These are phyloP conservation scores for Helotiales sp. DNA, from an alignment of 2,329 filamentous ascomycete genomes.

Conservation along the genomic window DNA sequence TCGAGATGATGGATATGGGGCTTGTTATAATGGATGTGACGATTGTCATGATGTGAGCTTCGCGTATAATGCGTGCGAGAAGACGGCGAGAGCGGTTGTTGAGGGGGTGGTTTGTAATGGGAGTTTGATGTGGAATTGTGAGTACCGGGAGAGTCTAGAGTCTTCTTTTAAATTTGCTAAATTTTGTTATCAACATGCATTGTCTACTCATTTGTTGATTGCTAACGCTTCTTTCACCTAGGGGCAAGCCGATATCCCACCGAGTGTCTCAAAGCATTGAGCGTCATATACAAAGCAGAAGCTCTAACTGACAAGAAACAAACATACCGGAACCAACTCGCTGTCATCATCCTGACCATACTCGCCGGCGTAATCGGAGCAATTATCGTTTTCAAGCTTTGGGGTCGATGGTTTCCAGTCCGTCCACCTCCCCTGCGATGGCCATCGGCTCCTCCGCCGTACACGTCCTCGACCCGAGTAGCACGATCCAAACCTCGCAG, in stretches of 20 bases:
- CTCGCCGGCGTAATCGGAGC: background rate
- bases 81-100: background rate
- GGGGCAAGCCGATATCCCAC: background rate
- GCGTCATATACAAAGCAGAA: slow-evolving; percentile 2
- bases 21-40: background rate
- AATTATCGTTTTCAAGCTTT: background rate
- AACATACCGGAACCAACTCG: slow-evolving; percentile 3
- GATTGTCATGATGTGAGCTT: slow-evolving; percentile 3
- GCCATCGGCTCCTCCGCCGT: background rate
- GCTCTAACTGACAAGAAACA: background rate
- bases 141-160: background rate
- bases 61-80: background rate
- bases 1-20: background rate
- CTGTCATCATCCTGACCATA: slow-evolving; percentile 2
- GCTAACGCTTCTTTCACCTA: background rate
- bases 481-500: background rate
- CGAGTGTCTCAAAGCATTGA: background rate
- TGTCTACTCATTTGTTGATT: background rate
- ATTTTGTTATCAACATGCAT: background rate
- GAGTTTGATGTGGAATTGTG: slow-evolving; percentile 2
- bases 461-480: background rate
- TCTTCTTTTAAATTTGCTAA: background rate
- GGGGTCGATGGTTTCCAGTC: background rate
- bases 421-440: background rate
- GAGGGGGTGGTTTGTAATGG: background rate